These are phyloP conservation scores for Terfezia boudieri DNA, from an alignment of 495 filamentous ascomycete species.

Conservation along the genomic window DNA sequence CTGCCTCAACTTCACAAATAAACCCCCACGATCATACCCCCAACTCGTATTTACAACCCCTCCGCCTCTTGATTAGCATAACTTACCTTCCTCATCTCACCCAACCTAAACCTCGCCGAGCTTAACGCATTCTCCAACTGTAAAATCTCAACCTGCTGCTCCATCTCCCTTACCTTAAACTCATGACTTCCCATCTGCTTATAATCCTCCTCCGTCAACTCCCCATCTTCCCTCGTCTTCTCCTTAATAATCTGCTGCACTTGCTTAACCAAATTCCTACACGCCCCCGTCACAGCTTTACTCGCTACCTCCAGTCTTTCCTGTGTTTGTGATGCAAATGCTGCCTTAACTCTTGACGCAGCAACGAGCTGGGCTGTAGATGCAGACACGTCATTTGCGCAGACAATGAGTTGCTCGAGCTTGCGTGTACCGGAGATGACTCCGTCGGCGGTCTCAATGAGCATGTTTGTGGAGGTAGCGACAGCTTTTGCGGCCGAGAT, in stretches of 20 bases:
- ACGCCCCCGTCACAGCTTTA: slow-evolving; percentile 80
- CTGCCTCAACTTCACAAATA: too few relatives aligned
- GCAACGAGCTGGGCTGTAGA: slow-evolving; percentile 92
- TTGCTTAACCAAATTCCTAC: slow-evolving; percentile 68
- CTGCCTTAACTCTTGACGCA: slow-evolving; percentile 86
- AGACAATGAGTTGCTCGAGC: slow-evolving; percentile 91
- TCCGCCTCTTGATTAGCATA: slow-evolving; percentile 57
- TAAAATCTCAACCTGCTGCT: slow-evolving; percentile 97
- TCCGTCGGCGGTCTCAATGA: slow-evolving; percentile 94
- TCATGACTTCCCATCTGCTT: slow-evolving; percentile 67
- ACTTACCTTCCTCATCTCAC: slow-evolving; percentile 97
- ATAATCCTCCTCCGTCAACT: slow-evolving; percentile 44
- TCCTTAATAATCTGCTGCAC: slow-evolving; percentile 86
- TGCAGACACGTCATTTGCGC: slow-evolving; percentile 87
- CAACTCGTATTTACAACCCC: background rate
- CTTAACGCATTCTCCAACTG: slow-evolving; percentile 76
- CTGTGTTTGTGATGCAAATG: slow-evolving; percentile 90
- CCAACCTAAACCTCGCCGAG: slow-evolving; percentile 60
- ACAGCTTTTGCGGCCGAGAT: slow-evolving; percentile 96
- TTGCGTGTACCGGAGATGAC: slow-evolving; percentile 79
- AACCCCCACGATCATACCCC: too few relatives aligned
- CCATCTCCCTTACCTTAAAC: slow-evolving; percentile 98
- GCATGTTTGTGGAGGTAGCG: slow-evolving; percentile 67
- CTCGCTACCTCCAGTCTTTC: slow-evolving; percentile 74
- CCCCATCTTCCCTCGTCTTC: slow-evolving; percentile 58